These are phyloP conservation scores for Seminavis robusta DNA, from an alignment of 108 stramenopile genomes.

Conservation along the genomic window DNA sequence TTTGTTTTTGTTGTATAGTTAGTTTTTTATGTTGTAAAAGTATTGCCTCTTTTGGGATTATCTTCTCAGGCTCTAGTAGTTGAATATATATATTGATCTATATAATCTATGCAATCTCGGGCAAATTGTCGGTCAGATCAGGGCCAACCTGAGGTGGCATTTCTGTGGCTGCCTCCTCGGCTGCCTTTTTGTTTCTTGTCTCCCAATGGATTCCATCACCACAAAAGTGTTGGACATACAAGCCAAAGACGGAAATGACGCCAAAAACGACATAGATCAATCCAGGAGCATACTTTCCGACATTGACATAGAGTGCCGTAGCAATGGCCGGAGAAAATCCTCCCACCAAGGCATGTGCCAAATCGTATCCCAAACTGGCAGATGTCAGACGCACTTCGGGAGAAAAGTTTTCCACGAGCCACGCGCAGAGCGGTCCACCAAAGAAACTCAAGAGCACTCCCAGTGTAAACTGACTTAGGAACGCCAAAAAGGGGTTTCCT, in stretches of 20 bases:
- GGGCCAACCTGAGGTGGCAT: no score
- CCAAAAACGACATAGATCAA: conserved; percentile 48
- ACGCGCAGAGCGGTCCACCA: conserved; percentile 62
- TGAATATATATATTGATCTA: no score
- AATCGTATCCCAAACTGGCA: conserved; percentile 58
- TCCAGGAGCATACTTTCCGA: conserved; percentile 43
- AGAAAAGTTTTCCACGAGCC: conserved; percentile 65
- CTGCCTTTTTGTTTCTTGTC: no score
- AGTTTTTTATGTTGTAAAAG: no score
- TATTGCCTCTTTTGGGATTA: no score
- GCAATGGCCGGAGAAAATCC: conserved; percentile 61
- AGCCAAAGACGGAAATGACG: conserved; percentile 17
- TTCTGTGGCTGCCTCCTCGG: no score
- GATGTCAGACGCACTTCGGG: conserved; percentile 47
- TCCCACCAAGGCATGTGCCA: conserved; percentile 53
- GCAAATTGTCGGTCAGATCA: no score
- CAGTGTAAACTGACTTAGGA: conserved; percentile 48
- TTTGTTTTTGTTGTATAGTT: no score
- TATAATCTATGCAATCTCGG: no score
- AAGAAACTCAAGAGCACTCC: conserved; percentile 49
- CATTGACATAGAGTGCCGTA: conserved; percentile 41
- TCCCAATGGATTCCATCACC: conserved; percentile 13
- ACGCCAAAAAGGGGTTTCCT: conserved; percentile 31
- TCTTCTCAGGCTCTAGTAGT: no score
- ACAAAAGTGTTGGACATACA: conserved; percentile 20